These are phyloP conservation scores for Balakata baccata DNA, from an alignment of 345 rosid genomes.

Conservation along the genomic window DNA sequence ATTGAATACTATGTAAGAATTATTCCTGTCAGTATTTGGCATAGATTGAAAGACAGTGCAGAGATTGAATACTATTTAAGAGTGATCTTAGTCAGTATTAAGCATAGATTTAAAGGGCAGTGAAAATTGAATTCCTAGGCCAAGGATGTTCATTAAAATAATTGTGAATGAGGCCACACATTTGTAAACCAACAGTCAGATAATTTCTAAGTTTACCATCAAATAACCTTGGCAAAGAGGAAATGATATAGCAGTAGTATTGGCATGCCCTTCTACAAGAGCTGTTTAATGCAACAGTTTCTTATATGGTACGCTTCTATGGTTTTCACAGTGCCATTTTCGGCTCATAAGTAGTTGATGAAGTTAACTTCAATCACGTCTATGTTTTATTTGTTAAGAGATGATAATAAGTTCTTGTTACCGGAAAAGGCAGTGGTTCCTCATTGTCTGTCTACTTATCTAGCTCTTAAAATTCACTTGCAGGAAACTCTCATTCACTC, in stretches of 20 bases:
- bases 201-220: not conserved
- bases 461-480: constrained; percentile 25
- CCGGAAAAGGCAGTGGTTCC: not conserved
- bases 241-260: not conserved
- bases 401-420: not conserved
- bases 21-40: not conserved
- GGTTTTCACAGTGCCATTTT: constrained; percentile 1
- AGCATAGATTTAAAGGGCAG: not conserved
- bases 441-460: constrained; percentile 11
- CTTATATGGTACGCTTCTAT: not conserved
- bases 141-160: not conserved
- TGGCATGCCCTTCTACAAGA: not conserved
- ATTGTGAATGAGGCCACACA: not conserved
- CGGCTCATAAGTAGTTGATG: not conserved
- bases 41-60: not conserved
- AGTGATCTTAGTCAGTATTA: not conserved
- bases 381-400: constrained; percentile 6
- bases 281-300: constrained; percentile 2
- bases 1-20: not conserved
- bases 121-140: not conserved
- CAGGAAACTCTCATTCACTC: constrained; percentile 84
- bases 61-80: not conserved
- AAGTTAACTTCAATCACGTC: not conserved
- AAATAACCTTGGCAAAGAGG: not conserved
- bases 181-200: not conserved